Percentiles rank a stretch among this genome's conserved stretches.
These are phyloP conservation scores for Cenchrus fungigraminus DNA, from an alignment of 176 grass and related monocot species.

Conservation along the genomic window DNA sequence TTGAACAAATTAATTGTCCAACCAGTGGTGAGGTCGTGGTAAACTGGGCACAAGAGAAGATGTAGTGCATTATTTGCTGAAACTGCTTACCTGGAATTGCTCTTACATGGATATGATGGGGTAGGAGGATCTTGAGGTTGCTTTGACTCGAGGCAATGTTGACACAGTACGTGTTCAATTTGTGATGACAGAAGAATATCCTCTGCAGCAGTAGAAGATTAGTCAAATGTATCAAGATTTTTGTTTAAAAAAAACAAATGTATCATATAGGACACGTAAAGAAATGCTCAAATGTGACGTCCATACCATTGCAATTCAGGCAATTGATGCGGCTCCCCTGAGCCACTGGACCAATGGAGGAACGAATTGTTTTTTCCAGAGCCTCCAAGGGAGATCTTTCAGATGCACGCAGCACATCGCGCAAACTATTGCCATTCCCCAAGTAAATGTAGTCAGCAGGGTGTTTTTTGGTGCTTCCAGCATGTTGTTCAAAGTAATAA, in stretches of 20 bases:
- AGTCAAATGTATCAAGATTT: conserved; percentile 23
- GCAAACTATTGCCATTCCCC: conserved; percentile 68
- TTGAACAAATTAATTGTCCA: conserved; percentile 30
- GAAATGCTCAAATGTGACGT: conserved; percentile 25
- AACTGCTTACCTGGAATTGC: conserved; percentile 45
- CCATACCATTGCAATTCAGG: conserved; percentile 67
- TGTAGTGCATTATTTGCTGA: conserved; percentile 26
- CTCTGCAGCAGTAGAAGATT: conserved; percentile 52
- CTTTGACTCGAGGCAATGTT: conserved; percentile 47
- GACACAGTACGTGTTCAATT: conserved; percentile 53
- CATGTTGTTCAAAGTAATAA: conserved; percentile 73
- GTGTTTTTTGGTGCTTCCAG: conserved; percentile 81
- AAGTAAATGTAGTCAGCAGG: conserved; percentile 76
- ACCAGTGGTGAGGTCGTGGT: background rate
- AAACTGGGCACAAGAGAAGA: conserved; percentile 28
- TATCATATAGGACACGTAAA: conserved; percentile 15
- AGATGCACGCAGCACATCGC: conserved; percentile 57
- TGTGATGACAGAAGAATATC: conserved; percentile 36
- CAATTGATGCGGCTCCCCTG: conserved; percentile 47
- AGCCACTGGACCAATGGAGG: conserved; percentile 52
- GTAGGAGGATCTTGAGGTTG: conserved; percentile 49
- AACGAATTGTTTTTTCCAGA: conserved; percentile 56
- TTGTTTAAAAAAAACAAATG: no score
- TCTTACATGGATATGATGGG: conserved; percentile 42
- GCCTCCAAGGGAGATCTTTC: conserved; percentile 53